Evolutionary conservation across 257 asterid genomes (phyloP), one percentile per base, ranked within the genome.

Genomic region (Solanum medicagineum): DNA sequence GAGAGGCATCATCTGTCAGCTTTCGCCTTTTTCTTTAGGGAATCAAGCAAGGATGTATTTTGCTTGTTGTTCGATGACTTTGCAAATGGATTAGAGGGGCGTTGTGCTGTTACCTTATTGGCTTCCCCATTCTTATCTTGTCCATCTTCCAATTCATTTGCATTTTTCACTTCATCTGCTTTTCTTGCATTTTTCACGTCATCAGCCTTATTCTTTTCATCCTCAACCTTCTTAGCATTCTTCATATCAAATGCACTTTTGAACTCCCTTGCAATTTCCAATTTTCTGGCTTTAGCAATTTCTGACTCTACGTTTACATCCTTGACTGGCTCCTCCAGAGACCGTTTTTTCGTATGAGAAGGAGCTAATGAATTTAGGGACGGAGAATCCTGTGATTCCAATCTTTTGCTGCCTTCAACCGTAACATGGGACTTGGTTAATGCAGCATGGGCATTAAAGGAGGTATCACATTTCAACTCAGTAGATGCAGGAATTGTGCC

Each of bases 21-120:
- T 57, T 15, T 88, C 92, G 49, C 71, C 85, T 83, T 92, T 96
- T 93, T 96, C 93, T 94, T 97, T 40, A 97, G 84, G 83, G 97
- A 92, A 84, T 91, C 93, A 42, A 95, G 86, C 88, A 97, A 81
- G 17, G 98, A 93, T 36, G 92, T 44, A 77, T 49, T 91, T 83
- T 86, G 92, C 87, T 92, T 94, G 70, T 84, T 88, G 88, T 84
- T 90, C 19, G 94, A 90, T 89, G 94, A 60, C 90, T 94, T 95
- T 2, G 96, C 97, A 19, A 95, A 97, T 19, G 98, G 98, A 87
- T 96, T 96, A 19, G 93, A 88, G 22, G 98, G 98, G 40, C 97
- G 95, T 86, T 82, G 84, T 40, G 83, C 83, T 69, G 49, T 86
- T 9, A 49, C 84, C 85, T 65, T 81, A 80, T 86, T 91, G 22